These are phyloP conservation scores for Cytospora chrysosperma DNA, from an alignment of 2,329 filamentous ascomycete species.

Conservation along the genomic window DNA sequence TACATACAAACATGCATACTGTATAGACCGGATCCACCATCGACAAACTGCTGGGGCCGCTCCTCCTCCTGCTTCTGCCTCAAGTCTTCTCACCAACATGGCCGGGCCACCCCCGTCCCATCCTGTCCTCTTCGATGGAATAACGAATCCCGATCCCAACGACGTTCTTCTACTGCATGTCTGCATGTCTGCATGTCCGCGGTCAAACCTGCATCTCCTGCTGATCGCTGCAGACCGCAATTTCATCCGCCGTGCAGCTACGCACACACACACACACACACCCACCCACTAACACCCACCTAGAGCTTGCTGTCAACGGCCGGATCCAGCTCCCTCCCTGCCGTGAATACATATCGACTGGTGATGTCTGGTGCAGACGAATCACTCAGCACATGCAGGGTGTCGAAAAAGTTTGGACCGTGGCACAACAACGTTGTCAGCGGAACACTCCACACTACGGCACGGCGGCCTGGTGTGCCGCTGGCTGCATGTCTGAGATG, in stretches of 20 bases:
- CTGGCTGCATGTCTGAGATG: neutral
- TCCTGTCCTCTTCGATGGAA: neutral
- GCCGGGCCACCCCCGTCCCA: neutral
- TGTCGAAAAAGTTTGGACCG: neutral
- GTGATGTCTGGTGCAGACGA: neutral
- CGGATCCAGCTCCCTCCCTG: neutral
- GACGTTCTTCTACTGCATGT: neutral
- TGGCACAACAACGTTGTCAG: neutral
- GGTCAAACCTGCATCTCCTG: neutral
- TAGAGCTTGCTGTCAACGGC: neutral
- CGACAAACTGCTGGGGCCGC: neutral
- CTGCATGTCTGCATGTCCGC: neutral
- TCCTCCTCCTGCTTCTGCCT: neutral
- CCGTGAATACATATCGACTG: neutral
- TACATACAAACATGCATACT: no score
- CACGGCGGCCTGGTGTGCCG: conserved; percentile 5
- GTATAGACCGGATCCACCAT: neutral
- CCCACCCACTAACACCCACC: neutral
- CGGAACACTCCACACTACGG: neutral
- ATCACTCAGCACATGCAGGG: neutral
- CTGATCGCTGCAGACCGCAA: neutral
- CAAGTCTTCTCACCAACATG: neutral
- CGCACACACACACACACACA: neutral
- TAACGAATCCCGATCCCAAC: neutral
- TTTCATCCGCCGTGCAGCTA: neutral